Conservation (phyloP, 495 filamentous ascomycete genomes). For the Penicillium odoratum region DNA sequence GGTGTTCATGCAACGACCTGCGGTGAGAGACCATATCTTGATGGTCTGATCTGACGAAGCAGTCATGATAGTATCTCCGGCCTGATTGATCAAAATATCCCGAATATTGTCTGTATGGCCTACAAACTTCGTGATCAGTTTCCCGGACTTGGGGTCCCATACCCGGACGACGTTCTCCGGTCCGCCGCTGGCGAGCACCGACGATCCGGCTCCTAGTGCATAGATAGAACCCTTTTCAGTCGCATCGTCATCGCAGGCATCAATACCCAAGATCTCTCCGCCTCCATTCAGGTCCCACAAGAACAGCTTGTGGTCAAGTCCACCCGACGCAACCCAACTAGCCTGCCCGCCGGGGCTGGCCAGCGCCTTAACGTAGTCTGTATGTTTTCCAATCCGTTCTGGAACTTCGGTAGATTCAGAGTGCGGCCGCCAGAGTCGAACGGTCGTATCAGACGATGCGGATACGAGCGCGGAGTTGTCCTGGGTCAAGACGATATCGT, state of each 20-base stretch:
- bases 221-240: slow-evolving; percentile 94
- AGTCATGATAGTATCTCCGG: slow-evolving; percentile 88
- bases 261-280: slow-evolving; percentile 81
- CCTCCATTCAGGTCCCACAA: slow-evolving; percentile 90
- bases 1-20: slow-evolving; percentile 94
- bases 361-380: slow-evolving; percentile 93
- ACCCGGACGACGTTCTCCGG: slow-evolving; percentile 91
- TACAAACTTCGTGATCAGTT: slow-evolving; percentile 91
- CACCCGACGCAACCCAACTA: slow-evolving; percentile 95
- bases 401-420: slow-evolving; percentile 66
- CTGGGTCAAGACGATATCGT: slow-evolving; percentile 86
- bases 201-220: slow-evolving; percentile 72
- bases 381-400: slow-evolving; percentile 85
- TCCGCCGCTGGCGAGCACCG: slow-evolving; percentile 85
- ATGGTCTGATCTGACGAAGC: slow-evolving; percentile 95
- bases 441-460: slow-evolving; percentile 91
- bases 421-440: slow-evolving; percentile 92
- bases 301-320: slow-evolving; percentile 86
- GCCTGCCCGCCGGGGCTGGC: slow-evolving; percentile 70
- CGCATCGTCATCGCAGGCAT: slow-evolving; percentile 74
- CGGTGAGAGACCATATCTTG: slow-evolving; percentile 95
- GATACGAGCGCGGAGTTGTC: slow-evolving; percentile 84
- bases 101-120: slow-evolving; percentile 97
- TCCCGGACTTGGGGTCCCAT: slow-evolving; percentile 90
- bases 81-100: slow-evolving; percentile 82